Percentiles rank a stretch among this genome's conserved stretches.
Conservation (phyloP, 2,329 filamentous ascomycete genomes). For the Xylariaceae sp. region DNA sequence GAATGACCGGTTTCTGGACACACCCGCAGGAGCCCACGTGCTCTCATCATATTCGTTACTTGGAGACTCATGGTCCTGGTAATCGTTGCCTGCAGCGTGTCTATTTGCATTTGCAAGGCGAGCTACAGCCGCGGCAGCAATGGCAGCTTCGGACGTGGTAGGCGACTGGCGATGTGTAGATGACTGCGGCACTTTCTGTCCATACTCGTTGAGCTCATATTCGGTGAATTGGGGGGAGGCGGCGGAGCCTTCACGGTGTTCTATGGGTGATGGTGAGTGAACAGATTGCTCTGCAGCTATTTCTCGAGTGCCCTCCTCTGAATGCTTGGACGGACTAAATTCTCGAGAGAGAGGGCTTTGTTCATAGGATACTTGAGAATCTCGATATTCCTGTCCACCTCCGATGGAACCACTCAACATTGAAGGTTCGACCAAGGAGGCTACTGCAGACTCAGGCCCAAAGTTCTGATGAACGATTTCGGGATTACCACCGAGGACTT, state of each 20-base stretch:
- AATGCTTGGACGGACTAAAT: constrained; percentile 41
- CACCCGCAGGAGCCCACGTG: constrained; percentile 46
- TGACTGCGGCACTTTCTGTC: constrained; percentile 50
- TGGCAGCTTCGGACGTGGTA: constrained; percentile 54
- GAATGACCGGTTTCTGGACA: constrained; percentile 60
- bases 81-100: constrained; percentile 49
- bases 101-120: constrained; percentile 46
- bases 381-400: constrained; percentile 45
- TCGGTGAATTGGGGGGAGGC: constrained; percentile 47
- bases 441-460: constrained; percentile 84
- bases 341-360: constrained; percentile 26
- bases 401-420: constrained; percentile 58
- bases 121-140: constrained; percentile 53
- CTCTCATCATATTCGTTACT: constrained; percentile 33
- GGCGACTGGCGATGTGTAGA: constrained; percentile 47
- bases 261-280: constrained; percentile 35
- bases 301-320: no score
- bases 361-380: constrained; percentile 30
- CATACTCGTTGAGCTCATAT: constrained; percentile 57
- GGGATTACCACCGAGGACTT: constrained; percentile 67
- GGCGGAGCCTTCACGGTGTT: constrained; percentile 23
- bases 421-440: constrained; percentile 78
- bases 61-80: constrained; percentile 37
- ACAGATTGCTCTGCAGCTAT: constrained; percentile 37
- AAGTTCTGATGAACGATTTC: constrained; percentile 68